Evolutionary conservation across 2,329 filamentous ascomycete genomes (phyloP).

Genomic region (Monilinia polystroma): DNA sequence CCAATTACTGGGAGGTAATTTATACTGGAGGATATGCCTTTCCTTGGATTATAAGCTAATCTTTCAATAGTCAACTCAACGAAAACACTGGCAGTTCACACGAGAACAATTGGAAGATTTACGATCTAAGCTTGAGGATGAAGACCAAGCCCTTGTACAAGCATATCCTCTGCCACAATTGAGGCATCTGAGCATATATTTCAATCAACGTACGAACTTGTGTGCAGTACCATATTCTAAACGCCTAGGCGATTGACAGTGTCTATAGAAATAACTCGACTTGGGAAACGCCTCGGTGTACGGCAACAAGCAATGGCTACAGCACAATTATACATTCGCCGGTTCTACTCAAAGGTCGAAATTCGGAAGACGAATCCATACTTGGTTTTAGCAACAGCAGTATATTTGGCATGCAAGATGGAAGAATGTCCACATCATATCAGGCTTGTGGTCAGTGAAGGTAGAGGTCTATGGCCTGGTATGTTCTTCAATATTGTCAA

Average conservation of each 20-base stretch:
- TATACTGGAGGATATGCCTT: neutral
- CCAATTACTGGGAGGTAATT: constrained; percentile 28
- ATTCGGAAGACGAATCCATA: constrained; percentile 92
- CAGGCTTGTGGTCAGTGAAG: constrained; percentile 82
- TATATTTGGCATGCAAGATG: constrained; percentile 97
- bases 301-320: constrained; percentile 93
- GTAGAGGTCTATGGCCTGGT: constrained; percentile 79
- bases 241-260: constrained; percentile 13
- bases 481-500: neutral
- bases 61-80: constrained; percentile 70
- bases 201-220: constrained; percentile 72
- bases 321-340: constrained; percentile 89
- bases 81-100: constrained; percentile 85
- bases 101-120: constrained; percentile 74
- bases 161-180: constrained; percentile 80
- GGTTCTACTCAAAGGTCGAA: constrained; percentile 89
- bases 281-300: constrained; percentile 79
- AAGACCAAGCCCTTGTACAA: constrained; percentile 70
- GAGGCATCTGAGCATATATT: constrained; percentile 84
- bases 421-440: constrained; percentile 98
- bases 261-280: constrained; percentile 67
- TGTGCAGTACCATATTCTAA: neutral
- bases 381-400: constrained; percentile 84
- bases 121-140: constrained; percentile 74
- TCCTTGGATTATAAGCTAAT: neutral